Evolutionary conservation across 768 basidiomycete genomes (phyloP), one percentile per base, ranked within the genome.

Genomic region (Dioszegia crocea): DNA sequence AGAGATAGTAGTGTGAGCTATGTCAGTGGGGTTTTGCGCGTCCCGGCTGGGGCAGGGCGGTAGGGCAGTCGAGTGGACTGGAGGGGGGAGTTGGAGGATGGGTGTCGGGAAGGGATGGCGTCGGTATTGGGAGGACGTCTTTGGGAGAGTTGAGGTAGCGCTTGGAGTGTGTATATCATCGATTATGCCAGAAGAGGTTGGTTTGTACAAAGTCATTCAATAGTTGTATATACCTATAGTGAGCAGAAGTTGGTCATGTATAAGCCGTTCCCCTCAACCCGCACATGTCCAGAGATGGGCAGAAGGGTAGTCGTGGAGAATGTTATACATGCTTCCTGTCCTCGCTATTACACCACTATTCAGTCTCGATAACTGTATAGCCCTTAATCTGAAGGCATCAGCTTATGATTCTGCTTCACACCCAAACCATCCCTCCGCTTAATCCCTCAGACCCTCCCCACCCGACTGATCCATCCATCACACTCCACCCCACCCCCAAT

Each of bases 1-100:
- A 78, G 80, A 46, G 89, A 92, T 75, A 89, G 88, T 31, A 97
- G 94, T 71, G 96, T 99, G 21, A 94, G 91, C 77, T 99, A 99
- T 73, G 93, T 92, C 8, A 94, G 92, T 73, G 96, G 76, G 47
- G 61, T 77, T 4, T 56, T 77, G 29, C 46, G 71, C 21, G 45
- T 70, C 2, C 64, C 65, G 16, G 4, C 62, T 43, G 57, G 46
- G 44, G 19, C n/a, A n/a, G n/a, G n/a, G n/a, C n/a, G n/a, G n/a
- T n/a, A n/a, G n/a, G n/a, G n/a, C n/a, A n/a, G n/a, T 44, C 19
- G 48, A 33, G 30, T 0, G 40, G 36, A 9, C 10, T 38, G 36
- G 36, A 38, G 10, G 36, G 17, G 36, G 36, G 36, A 38, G 17
- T 38, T 9, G 17, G 36, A 17, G 36, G 36, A 38, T 38, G 17